Evolutionary conservation across 192 early-diverging fungal genomes (phyloP).

Genomic region (Geosiphon pyriformis): DNA sequence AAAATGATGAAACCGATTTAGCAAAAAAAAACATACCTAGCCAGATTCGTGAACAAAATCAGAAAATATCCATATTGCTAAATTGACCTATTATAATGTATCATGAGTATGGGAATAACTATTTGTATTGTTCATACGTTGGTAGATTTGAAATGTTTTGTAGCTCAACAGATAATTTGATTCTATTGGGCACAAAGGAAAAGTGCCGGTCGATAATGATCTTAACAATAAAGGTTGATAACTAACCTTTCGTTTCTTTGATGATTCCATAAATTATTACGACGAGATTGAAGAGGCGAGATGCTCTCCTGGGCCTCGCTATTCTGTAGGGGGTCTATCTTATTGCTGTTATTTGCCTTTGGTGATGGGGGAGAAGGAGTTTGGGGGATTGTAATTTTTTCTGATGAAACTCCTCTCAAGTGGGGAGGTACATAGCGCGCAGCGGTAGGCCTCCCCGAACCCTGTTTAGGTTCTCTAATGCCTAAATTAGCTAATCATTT

Average conservation of each 20-base stretch:
- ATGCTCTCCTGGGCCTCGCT: conserved; percentile 11
- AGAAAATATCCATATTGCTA: too few species aligned
- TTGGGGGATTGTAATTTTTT: not conserved
- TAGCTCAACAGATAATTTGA: too few species aligned
- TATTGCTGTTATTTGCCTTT: not conserved
- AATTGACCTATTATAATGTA: too few species aligned
- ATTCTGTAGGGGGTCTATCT: not conserved
- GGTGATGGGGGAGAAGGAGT: not conserved
- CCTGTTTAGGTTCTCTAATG: conserved; percentile 45
- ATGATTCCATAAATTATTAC: conserved; percentile 14
- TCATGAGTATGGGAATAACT: too few species aligned
- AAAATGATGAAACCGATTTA: not conserved
- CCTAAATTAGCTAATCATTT: conserved; percentile 51
- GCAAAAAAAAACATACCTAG: not conserved
- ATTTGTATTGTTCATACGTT: too few species aligned
- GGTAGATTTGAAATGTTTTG: too few species aligned
- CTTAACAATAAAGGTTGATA: not conserved
- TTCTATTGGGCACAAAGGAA: too few species aligned
- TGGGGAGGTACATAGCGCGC: conserved; percentile 65
- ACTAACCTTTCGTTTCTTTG: conserved; percentile 18
- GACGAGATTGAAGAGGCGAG: conserved; percentile 19
- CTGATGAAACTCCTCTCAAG: conserved; percentile 42
- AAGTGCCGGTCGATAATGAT: too few species aligned
- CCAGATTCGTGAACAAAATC: too few species aligned
- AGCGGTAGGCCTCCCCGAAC: conserved; percentile 27